Evolutionary conservation across 192 early-diverging fungal genomes (phyloP).

Genomic region (Obelidium mucronatum): DNA sequence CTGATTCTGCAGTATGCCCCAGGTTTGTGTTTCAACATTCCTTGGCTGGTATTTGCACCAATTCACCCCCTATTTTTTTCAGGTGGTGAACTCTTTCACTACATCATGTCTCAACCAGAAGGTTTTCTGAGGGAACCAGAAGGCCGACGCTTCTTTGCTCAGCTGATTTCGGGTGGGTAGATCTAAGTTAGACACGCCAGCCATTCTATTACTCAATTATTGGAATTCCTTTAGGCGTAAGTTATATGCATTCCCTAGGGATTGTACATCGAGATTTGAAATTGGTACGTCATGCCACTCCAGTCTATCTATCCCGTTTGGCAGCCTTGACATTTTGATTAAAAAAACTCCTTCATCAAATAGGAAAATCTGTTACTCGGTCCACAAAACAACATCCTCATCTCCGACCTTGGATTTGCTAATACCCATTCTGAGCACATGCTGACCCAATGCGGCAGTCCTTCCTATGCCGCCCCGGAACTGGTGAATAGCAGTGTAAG

Average conservation of each 20-base stretch:
- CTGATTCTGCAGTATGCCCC: constrained; percentile 86
- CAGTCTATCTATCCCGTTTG: neutral
- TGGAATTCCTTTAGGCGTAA: constrained; percentile 68
- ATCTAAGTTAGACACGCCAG: neutral
- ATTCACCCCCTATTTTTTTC: neutral
- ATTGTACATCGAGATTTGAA: constrained; percentile 98
- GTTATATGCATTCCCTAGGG: constrained; percentile 88
- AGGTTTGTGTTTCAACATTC: too few species aligned
- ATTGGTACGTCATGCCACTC: constrained; percentile 66
- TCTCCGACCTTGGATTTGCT: constrained; percentile 99
- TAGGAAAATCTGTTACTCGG: constrained; percentile 95
- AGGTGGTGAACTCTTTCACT: constrained; percentile 97
- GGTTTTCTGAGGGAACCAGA: constrained; percentile 92
- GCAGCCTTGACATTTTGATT: neutral
- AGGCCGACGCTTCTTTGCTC: constrained; percentile 90
- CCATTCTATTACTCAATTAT: neutral
- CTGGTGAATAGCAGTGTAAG: constrained; percentile 91
- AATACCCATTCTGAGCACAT: constrained; percentile 73
- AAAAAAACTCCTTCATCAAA: neutral
- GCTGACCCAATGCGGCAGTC: constrained; percentile 95
- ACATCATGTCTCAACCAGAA: constrained; percentile 86
- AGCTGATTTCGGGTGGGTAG: constrained; percentile 78
- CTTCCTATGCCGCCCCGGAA: constrained; percentile 99
- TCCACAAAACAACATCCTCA: constrained; percentile 84
- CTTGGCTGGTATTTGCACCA: neutral